Evolutionary conservation across 2,329 filamentous ascomycete genomes (phyloP).

Genomic region (Chaetomiaceae sp.): DNA sequence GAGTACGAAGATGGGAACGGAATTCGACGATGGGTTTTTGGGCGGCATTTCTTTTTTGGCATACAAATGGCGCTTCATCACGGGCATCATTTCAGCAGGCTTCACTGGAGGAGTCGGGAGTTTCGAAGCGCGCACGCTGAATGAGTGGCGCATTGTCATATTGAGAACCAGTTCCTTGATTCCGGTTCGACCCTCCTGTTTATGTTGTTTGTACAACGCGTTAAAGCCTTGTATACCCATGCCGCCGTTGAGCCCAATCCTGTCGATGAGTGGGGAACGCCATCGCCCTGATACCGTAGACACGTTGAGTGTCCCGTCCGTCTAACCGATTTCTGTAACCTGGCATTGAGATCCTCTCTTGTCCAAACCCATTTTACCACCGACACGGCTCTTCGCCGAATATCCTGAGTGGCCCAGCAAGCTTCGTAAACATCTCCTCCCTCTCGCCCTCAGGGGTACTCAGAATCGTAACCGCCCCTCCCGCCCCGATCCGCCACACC

Average conservation of each 20-base stretch:
- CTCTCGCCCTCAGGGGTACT: conserved; percentile 77
- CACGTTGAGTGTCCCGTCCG: conserved; percentile 28
- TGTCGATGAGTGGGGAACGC: conserved; percentile 6
- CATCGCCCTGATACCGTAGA: background rate
- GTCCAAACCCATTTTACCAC: background rate
- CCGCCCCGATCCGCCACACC: conserved; percentile 80
- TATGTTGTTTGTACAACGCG: conserved; percentile 7
- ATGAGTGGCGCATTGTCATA: background rate
- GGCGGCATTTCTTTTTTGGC: conserved; percentile 7
- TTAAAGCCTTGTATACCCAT: conserved; percentile 13
- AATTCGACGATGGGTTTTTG: background rate
- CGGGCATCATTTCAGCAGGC: background rate
- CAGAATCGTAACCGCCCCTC: conserved; percentile 81
- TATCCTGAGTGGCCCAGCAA: conserved; percentile 53
- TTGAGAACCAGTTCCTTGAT: background rate
- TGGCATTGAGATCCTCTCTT: background rate
- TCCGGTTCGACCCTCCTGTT: background rate
- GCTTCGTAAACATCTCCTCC: conserved; percentile 84
- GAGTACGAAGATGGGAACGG: background rate
- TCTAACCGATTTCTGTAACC: background rate
- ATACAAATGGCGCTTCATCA: conserved; percentile 13
- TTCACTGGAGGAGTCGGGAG: background rate
- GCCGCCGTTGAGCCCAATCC: conserved; percentile 10
- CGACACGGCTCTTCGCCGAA: conserved; percentile 36
- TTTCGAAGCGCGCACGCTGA: background rate